Percentiles rank a stretch among this genome's conserved stretches.
Conservation (phyloP, 805 yeast genomes). For the Candida chauliodis region DNA sequence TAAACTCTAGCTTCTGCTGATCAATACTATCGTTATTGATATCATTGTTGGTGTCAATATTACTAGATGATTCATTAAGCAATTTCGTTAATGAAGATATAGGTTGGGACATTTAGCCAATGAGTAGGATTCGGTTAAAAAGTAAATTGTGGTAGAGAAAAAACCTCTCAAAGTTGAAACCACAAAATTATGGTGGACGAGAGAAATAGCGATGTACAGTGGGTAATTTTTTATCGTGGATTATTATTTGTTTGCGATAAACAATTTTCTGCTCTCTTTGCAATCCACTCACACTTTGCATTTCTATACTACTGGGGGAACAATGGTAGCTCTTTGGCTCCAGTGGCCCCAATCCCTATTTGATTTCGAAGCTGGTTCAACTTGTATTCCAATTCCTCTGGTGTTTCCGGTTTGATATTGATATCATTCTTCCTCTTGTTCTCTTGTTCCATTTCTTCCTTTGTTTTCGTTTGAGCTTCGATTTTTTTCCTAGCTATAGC, state of each 20-base stretch:
- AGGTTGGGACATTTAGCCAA: slow-evolving; percentile 5
- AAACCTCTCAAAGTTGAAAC: neutral
- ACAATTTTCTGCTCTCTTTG: neutral
- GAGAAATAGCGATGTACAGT: neutral
- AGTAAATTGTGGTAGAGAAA: neutral
- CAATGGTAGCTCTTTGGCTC: slow-evolving; percentile 18
- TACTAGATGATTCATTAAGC: slow-evolving; percentile 8
- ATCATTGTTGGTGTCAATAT: neutral
- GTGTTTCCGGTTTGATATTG: slow-evolving; percentile 29
- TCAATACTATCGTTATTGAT: neutral
- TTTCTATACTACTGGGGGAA: slow-evolving; percentile 26
- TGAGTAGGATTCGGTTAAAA: neutral
- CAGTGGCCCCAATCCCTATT: slow-evolving; percentile 9
- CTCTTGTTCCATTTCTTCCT: slow-evolving; percentile 18
- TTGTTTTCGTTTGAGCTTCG: slow-evolving; percentile 14
- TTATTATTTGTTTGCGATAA: slow-evolving; percentile 4
- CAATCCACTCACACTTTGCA: too few relatives aligned
- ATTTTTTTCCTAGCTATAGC: slow-evolving; percentile 60
- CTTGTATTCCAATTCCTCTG: slow-evolving; percentile 35
- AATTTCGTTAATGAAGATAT: slow-evolving; percentile 11
- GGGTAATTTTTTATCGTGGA: neutral
- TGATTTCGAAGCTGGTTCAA: slow-evolving; percentile 23
- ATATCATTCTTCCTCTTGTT: slow-evolving; percentile 22
- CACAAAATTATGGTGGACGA: slow-evolving; percentile 5
- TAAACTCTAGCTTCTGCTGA: neutral